Conservation (phyloP, 2,329 filamentous ascomycete genomes). For the Ceratocystis cubensis region DNA sequence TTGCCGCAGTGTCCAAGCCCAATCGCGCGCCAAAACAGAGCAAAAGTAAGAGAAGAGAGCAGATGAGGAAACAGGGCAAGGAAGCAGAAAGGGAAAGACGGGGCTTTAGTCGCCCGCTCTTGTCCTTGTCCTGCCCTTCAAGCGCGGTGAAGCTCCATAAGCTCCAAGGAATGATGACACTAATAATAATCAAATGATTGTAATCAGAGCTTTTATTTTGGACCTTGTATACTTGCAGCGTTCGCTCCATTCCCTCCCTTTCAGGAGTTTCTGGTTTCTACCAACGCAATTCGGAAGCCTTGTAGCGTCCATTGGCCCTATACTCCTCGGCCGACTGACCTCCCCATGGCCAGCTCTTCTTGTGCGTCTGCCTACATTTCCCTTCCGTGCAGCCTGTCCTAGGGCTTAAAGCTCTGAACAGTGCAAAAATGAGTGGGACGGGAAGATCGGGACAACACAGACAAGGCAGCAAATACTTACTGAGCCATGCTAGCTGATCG, state of each 20-base stretch:
- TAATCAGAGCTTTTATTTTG: background rate
- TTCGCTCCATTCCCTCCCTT: background rate
- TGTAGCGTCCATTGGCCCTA: background rate
- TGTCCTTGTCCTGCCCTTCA: background rate
- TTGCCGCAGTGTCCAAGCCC: background rate
- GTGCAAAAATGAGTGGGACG: too few species aligned
- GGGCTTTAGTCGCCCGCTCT: background rate
- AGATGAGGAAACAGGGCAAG: background rate
- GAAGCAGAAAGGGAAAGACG: background rate
- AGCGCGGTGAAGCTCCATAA: background rate
- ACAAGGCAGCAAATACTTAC: too few species aligned
- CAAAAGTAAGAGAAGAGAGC: background rate
- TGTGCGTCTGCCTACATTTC: too few species aligned
- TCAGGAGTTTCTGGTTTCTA: background rate
- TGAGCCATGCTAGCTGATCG: too few species aligned
- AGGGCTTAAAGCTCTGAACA: too few species aligned
- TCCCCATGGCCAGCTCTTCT: too few species aligned
- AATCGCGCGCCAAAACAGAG: constrained; percentile 6
- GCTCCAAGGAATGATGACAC: background rate
- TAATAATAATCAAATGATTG: background rate
- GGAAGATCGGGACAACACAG: too few species aligned
- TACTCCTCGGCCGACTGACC: too few species aligned
- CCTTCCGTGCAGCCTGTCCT: too few species aligned
- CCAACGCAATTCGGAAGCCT: background rate
- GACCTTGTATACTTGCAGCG: background rate